Evolutionary conservation across 2,329 filamentous ascomycete species (phyloP).

Genomic region (Sporothrix luriei): DNA sequence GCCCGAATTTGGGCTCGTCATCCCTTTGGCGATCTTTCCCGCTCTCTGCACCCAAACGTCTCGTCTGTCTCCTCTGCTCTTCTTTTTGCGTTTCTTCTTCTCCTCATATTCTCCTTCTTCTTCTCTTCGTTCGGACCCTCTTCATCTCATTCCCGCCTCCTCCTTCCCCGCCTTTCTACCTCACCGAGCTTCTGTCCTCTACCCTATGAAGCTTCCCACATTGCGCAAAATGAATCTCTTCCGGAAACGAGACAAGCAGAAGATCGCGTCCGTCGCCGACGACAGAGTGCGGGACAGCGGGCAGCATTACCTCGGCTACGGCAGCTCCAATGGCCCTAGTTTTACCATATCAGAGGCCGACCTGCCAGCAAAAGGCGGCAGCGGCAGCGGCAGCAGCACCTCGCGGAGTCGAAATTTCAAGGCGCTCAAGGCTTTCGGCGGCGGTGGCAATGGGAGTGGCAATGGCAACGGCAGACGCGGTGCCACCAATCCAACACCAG

Average conservation of each 20-base stretch:
- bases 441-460: constrained; percentile 12
- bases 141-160: neutral
- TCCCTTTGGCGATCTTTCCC: constrained; percentile 4
- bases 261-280: constrained; percentile 35
- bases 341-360: constrained; percentile 23
- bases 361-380: neutral
- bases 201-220: constrained; percentile 30
- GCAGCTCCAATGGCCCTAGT: constrained; percentile 32
- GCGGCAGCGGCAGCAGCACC: neutral
- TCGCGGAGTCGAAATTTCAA: constrained; percentile 27
- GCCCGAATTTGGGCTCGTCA: constrained; percentile 3
- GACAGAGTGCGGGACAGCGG: constrained; percentile 25
- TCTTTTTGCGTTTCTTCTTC: neutral
- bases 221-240: constrained; percentile 43
- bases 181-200: neutral
- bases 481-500: neutral
- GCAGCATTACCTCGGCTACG: constrained; percentile 38
- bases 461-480: constrained; percentile 18
- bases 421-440: constrained; percentile 29
- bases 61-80: neutral
- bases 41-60: constrained; percentile 7
- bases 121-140: neutral
- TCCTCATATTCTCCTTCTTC: neutral
- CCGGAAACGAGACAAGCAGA: constrained; percentile 43
- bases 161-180: neutral